Evolutionary conservation across 495 filamentous ascomycete genomes (phyloP).

Genomic region (Halenospora varia): DNA sequence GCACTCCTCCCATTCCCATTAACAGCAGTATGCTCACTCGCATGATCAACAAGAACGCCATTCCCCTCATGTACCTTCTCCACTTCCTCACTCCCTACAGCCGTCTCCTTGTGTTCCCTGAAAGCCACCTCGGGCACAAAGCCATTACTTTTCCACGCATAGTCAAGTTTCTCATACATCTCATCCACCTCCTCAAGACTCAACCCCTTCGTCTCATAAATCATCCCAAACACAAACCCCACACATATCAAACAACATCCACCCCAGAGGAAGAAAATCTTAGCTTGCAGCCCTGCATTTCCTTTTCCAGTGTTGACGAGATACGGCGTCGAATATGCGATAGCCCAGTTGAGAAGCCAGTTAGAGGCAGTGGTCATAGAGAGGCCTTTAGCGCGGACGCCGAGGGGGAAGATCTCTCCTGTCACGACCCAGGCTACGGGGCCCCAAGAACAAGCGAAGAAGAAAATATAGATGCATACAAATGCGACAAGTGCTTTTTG

Average conservation of each 20-base stretch:
- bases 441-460: conserved; percentile 73
- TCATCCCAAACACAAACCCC: conserved; percentile 65
- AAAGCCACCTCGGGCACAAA: neutral
- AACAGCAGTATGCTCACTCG: neutral
- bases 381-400: conserved; percentile 62
- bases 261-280: conserved; percentile 79
- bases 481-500: conserved; percentile 57
- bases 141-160: conserved; percentile 41
- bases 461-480: conserved; percentile 68
- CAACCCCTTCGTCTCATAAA: conserved; percentile 81
- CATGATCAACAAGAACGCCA: neutral
- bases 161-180: conserved; percentile 58
- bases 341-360: conserved; percentile 66
- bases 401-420: conserved; percentile 68
- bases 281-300: conserved; percentile 63
- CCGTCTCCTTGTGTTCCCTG: neutral
- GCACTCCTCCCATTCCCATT: no score
- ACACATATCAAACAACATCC: conserved; percentile 63
- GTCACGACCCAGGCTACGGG: conserved; percentile 61
- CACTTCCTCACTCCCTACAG: neutral
- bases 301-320: conserved; percentile 62
- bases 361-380: conserved; percentile 72
- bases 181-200: conserved; percentile 78
- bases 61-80: neutral
- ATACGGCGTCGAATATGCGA: conserved; percentile 71